Evolutionary conservation across 331 rosid genomes (phyloP).

Genomic region (Cydonia oblonga): DNA sequence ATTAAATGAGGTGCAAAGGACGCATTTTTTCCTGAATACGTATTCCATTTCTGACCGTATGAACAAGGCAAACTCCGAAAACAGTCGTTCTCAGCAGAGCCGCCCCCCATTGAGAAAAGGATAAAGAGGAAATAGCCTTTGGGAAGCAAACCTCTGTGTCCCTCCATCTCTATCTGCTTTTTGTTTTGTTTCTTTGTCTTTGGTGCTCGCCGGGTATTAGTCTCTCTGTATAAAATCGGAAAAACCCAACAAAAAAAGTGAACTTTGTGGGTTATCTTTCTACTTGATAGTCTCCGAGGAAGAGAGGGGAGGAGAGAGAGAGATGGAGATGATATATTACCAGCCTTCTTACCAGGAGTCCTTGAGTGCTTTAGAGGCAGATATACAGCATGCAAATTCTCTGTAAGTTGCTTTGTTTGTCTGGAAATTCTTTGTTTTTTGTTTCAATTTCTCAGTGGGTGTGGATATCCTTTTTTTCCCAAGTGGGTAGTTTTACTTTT

Average conservation of each 20-base stretch:
- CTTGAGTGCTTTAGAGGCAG: slow-evolving; percentile 67
- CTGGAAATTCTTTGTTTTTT: slow-evolving; percentile 31
- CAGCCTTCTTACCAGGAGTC: slow-evolving; percentile 73
- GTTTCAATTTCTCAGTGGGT: neutral
- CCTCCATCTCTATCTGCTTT: neutral
- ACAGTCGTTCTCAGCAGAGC: neutral
- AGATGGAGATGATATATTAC: slow-evolving; percentile 63
- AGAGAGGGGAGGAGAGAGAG: neutral
- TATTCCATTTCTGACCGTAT: slow-evolving; percentile 29
- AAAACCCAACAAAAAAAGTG: neutral
- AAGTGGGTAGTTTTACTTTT: neutral
- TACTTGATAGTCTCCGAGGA: neutral
- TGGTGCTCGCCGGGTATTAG: neutral
- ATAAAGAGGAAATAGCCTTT: slow-evolving; percentile 1
- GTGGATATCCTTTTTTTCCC: neutral
- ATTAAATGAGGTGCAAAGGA: neutral
- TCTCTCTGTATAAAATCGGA: neutral
- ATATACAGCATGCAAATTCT: slow-evolving; percentile 87
- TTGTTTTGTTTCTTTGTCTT: neutral
- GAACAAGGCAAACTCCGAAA: slow-evolving; percentile 23
- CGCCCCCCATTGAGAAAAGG: slow-evolving; percentile 3
- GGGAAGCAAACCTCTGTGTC: neutral
- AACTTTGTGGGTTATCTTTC: neutral
- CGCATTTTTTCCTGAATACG: slow-evolving; percentile 12
- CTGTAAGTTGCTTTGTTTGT: slow-evolving; percentile 46